Evolutionary conservation across 2,329 filamentous ascomycete species (phyloP), one percentile per base, ranked within the genome.

Genomic region (Coniochaeta sp.): DNA sequence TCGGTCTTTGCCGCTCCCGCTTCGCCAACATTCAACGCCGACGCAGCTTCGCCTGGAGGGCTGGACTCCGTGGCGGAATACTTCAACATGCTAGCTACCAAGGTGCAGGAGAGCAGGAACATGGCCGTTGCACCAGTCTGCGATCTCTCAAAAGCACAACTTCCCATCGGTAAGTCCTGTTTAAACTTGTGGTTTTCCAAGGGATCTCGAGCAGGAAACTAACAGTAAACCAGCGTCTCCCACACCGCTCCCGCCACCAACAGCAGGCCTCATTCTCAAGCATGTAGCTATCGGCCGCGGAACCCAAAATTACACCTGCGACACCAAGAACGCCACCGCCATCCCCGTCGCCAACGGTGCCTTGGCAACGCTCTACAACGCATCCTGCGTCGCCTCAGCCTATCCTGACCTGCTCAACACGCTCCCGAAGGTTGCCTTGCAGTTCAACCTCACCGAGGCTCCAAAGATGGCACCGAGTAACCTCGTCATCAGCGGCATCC

Each of bases 261-360:
- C 84, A 0, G 65, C 77, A 7, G 89, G 87, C 60, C 78, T 90
- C 33, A 77, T 71, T 3, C 80, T 96, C 58, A 82, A 85, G 70
- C 90, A 96, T 74, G 89, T 97, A 59, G 90, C 89, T 70, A 79
- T 97, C 63, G 93, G 93, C 68, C 88, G 91, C 52, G 93, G 93
- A 62, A 95, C 90, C 8, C 88, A 97, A 77, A 97, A 97, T 81
- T 98, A 97, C 79, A 96, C 91, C 58, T 97, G 93, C 79, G 79
- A 83, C 61, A 76, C 81, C 59, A 75, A 75, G 63, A 83, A 89
- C 66, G 71, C 83, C 1, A 82, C 82, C 3, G 82, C 85, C 0
- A 76, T 76, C 0, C 93, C 93, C 16, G 79, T 78, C 11, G 80
- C 87, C 19, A 74, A 79, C 57, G 93, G 93, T 64, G 93, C 93